Conservation (phyloP, 2,329 filamentous ascomycete genomes). For the Pseudopyrenochaeta lycopersici region DNA sequence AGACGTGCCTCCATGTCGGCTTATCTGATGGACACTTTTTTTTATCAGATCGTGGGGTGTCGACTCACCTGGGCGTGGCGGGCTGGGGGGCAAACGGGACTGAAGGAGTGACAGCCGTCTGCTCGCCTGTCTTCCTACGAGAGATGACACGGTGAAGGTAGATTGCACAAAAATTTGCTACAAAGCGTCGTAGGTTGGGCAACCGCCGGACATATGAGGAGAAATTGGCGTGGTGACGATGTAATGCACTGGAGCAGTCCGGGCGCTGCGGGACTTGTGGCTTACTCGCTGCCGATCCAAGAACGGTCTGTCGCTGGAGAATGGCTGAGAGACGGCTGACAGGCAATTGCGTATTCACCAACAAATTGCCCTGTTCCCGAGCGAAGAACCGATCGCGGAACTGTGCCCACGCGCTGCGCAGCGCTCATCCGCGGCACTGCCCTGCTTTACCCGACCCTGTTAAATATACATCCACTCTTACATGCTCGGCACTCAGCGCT, state of each 20-base stretch:
- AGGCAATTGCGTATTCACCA: slow-evolving; percentile 6
- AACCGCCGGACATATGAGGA: slow-evolving; percentile 8
- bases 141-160: slow-evolving; percentile 19
- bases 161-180: neutral
- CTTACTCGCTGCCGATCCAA: slow-evolving; percentile 11
- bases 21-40: slow-evolving; percentile 19
- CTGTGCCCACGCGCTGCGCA: slow-evolving; percentile 2
- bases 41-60: slow-evolving; percentile 43
- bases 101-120: slow-evolving; percentile 26
- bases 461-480: neutral
- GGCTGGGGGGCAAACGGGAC: slow-evolving; percentile 13
- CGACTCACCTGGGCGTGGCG: slow-evolving; percentile 23
- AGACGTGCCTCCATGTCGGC: slow-evolving; percentile 12
- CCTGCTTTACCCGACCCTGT: slow-evolving; percentile 15
- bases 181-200: slow-evolving; percentile 1
- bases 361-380: slow-evolving; percentile 3
- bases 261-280: slow-evolving; percentile 8
- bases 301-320: slow-evolving; percentile 4
- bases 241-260: slow-evolving; percentile 9
- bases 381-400: slow-evolving; percentile 11
- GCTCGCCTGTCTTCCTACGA: slow-evolving; percentile 2
- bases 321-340: slow-evolving; percentile 9
- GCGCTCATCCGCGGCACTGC: neutral
- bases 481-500: neutral
- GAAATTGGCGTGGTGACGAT: slow-evolving; percentile 23